Conservation (phyloP, 1,284 basidiomycete genomes). For the Trichosporon sp. region DNA sequence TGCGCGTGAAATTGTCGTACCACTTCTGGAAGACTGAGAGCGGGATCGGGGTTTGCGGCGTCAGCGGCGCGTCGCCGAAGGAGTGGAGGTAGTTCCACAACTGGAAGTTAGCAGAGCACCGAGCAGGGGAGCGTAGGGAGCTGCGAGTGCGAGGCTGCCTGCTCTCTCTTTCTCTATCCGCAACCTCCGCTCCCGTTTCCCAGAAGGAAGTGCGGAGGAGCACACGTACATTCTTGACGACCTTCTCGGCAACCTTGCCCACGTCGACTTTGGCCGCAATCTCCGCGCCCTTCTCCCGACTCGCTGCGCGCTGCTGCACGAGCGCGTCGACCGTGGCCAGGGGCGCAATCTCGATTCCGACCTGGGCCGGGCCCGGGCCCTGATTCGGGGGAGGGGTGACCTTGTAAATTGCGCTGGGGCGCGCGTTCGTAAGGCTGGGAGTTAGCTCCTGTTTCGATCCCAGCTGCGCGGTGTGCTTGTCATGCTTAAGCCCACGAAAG, state of each 20-base stretch:
- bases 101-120: constrained; percentile 54
- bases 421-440: constrained; percentile 79
- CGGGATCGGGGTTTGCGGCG: constrained; percentile 70
- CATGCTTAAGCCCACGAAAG: too few species aligned
- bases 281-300: constrained; percentile 38
- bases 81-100: constrained; percentile 81
- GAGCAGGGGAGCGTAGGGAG: constrained; percentile 30
- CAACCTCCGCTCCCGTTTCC: too few species aligned
- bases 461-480: too few species aligned
- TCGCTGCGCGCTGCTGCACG: constrained; percentile 60
- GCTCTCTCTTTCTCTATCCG: too few species aligned
- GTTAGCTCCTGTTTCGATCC: neutral
- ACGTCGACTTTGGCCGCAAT: constrained; percentile 45
- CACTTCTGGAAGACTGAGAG: constrained; percentile 74
- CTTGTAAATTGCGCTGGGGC: constrained; percentile 89
- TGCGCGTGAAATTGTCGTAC: constrained; percentile 77
- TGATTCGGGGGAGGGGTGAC: constrained; percentile 62
- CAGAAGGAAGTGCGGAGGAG: too few species aligned
- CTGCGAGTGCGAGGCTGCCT: too few species aligned
- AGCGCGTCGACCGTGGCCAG: constrained; percentile 53
- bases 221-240: constrained; percentile 53
- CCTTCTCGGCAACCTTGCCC: constrained; percentile 54
- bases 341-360: constrained; percentile 64
- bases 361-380: constrained; percentile 54
- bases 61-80: constrained; percentile 63